Percentiles rank a stretch among this genome's conserved stretches.
Evolutionary conservation across 768 basidiomycete genomes (phyloP).

Genomic region (Lyophyllum semitale): DNA sequence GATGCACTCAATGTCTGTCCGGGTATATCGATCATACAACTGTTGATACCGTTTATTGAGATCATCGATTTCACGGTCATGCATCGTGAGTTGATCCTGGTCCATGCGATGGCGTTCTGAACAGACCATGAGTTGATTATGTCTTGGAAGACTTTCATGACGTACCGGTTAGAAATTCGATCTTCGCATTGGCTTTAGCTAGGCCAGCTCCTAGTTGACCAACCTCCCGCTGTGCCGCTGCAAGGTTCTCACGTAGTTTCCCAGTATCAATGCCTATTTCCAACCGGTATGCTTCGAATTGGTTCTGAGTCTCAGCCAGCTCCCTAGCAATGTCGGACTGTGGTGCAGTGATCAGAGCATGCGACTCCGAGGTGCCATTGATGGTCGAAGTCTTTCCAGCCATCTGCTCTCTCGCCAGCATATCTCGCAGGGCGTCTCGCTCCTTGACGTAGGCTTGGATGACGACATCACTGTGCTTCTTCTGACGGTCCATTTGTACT

Average conservation of each 20-base stretch:
- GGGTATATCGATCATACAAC: conserved; percentile 71
- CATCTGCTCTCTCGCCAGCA: conserved; percentile 62
- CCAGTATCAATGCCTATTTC: conserved; percentile 83
- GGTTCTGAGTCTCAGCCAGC: conserved; percentile 70
- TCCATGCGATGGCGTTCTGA: conserved; percentile 71
- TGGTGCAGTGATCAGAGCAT: conserved; percentile 6
- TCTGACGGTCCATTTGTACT: conserved; percentile 76
- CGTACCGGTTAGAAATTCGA: conserved; percentile 76
- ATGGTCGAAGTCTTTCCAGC: conserved; percentile 13
- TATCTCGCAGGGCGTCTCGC: conserved; percentile 77
- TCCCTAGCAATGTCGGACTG: conserved; percentile 52
- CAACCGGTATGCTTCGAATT: conserved; percentile 77
- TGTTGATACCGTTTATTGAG: conserved; percentile 69
- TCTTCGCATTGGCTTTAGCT: conserved; percentile 83
- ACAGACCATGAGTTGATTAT: conserved; percentile 6
- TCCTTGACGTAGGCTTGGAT: conserved; percentile 87
- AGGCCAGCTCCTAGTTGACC: conserved; percentile 65
- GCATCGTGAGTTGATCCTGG: conserved; percentile 66
- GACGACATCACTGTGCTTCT: conserved; percentile 65
- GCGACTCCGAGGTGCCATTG: conserved; percentile 22
- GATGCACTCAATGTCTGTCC: conserved; percentile 74
- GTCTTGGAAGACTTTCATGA: conserved; percentile 10
- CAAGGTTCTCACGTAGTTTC: conserved; percentile 71
- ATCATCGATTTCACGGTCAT: conserved; percentile 66
- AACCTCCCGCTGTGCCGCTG: conserved; percentile 64